Evolutionary conservation across 202 grass and related monocot genomes (phyloP), one percentile per base, ranked within the genome.

Genomic region (Musa balbisiana): DNA sequence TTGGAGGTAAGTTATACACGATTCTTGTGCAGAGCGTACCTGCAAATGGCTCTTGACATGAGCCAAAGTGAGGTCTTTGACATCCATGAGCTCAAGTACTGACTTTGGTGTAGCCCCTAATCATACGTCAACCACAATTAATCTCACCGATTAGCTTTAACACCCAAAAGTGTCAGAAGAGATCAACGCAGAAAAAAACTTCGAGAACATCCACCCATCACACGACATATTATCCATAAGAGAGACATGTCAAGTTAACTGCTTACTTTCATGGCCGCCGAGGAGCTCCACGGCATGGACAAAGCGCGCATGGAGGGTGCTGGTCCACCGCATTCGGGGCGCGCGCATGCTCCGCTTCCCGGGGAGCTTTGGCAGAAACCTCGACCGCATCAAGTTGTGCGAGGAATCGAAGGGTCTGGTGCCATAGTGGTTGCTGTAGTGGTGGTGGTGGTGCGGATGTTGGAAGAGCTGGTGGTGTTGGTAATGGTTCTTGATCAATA

Each of bases 21-120:
- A 84, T 75, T 67, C 64, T 50, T 49, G 71, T 53, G 71, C 17
- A 77, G 66, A 12, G 22, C 8, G 52, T 82, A 98, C 95, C 95
- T 98, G 95, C 84, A 98, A 92, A 82, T 98, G 95, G 69, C 95
- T 98, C 86, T 98, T 98, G 58, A 98, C 95, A 93, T 98, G 94
- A 74, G 94, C 94, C 83, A 98, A 88, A 26, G 94, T 98, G 83
- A 98, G 94, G 89, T 94, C 95, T 83, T 98, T 98, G 76, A 98
- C 95, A 90, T 98, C 95, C 95, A 98, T 98, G 51, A 98, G 89
- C 85, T 98, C 95, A 9, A 98, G 87, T 19, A 98, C 95, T 5
- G 94, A 98, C 79, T 98, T 98, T 52, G 94, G 94, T 77, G 94
- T 98, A 26, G 88, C 94, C 64, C 95, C 95, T 98, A 75, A 69